Evolutionary conservation across 768 basidiomycete species (phyloP).

Genomic region (Pleurotus platypus): DNA sequence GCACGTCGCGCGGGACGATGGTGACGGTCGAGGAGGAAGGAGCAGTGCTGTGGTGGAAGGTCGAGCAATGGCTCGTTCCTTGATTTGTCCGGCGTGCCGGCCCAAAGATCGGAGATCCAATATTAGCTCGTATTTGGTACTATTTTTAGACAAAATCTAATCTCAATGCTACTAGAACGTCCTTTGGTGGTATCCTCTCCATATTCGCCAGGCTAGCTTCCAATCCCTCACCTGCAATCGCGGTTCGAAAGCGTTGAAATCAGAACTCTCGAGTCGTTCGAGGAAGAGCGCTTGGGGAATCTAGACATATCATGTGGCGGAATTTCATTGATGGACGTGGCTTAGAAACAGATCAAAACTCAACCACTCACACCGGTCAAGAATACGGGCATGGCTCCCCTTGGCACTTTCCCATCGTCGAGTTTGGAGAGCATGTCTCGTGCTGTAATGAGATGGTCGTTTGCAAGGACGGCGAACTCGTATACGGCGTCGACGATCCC

Average conservation of each 20-base stretch:
- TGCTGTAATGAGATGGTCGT: slow-evolving; percentile 76
- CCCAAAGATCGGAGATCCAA: slow-evolving; percentile 6
- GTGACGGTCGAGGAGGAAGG: slow-evolving; percentile 20
- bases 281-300: slow-evolving; percentile 68
- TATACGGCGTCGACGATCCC: slow-evolving; percentile 78
- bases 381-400: slow-evolving; percentile 66
- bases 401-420: slow-evolving; percentile 48
- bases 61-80: slow-evolving; percentile 15
- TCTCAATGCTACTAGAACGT: slow-evolving; percentile 26
- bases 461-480: slow-evolving; percentile 77
- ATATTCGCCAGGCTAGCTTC: slow-evolving; percentile 73
- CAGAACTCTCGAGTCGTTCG: slow-evolving; percentile 56
- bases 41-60: slow-evolving; percentile 13
- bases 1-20: slow-evolving; percentile 11
- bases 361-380: slow-evolving; percentile 57
- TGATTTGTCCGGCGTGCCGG: slow-evolving; percentile 8
- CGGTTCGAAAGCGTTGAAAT: slow-evolving; percentile 72
- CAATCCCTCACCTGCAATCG: slow-evolving; percentile 66
- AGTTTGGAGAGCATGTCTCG: slow-evolving; percentile 58
- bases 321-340: slow-evolving; percentile 9
- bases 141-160: neutral
- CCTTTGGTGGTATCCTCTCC: slow-evolving; percentile 38
- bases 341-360: slow-evolving; percentile 12
- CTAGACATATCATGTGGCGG: slow-evolving; percentile 27
- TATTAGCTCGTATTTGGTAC: slow-evolving; percentile 4